Evolutionary conservation across 192 early-diverging fungal genomes (phyloP).

Genomic region (Backusella psychrophila): DNA sequence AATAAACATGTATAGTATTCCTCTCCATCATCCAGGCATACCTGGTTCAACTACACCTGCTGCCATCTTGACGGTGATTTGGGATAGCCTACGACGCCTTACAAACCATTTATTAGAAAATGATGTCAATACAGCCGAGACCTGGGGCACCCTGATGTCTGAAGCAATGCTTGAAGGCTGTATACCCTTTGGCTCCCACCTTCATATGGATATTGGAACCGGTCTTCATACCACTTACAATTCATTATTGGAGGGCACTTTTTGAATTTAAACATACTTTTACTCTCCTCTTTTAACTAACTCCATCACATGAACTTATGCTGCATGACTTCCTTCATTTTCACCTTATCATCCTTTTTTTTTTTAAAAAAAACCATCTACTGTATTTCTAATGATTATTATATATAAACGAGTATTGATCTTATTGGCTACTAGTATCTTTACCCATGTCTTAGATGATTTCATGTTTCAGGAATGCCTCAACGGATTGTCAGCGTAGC

Average conservation of each 20-base stretch:
- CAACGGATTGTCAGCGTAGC: background rate
- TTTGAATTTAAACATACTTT: background rate
- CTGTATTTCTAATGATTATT: background rate
- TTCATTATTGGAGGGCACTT: conserved; percentile 6
- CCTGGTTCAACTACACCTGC: conserved; percentile 25
- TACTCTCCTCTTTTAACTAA: background rate
- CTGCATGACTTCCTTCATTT: background rate
- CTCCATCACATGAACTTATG: background rate
- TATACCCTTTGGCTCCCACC: conserved; percentile 34
- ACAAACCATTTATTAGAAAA: conserved; percentile 38
- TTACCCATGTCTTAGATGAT: background rate
- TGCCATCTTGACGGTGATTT: conserved; percentile 28
- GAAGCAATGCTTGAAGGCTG: conserved; percentile 38
- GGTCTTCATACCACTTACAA: conserved; percentile 10
- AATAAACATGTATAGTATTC: conserved; percentile 25
- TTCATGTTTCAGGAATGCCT: background rate
- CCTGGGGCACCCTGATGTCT: conserved; percentile 23
- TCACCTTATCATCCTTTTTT: background rate
- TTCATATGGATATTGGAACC: conserved; percentile 35
- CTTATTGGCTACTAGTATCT: too few relatives aligned
- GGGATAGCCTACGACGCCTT: conserved; percentile 30
- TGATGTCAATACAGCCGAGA: conserved; percentile 32
- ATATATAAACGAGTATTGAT: background rate
- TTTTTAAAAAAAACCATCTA: background rate
- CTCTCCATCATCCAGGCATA: conserved; percentile 32